phyloP scores from a whole-genome alignment of 192 early-diverging fungal genomes.

The Paraglomus occultum region DNA sequence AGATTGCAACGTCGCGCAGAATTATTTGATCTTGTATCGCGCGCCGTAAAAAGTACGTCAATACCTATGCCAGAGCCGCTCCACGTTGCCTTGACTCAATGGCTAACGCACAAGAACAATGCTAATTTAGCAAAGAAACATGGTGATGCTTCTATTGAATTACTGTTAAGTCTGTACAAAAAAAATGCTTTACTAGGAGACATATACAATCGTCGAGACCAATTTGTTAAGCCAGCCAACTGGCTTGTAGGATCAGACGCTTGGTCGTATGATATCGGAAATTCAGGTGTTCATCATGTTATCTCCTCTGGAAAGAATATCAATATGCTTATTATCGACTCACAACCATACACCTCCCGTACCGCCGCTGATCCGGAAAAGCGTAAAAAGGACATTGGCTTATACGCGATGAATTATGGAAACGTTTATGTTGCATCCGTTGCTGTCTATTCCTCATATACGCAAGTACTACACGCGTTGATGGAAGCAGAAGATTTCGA shows the following conservation, averaged over 20 bases:
- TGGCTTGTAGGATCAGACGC: conserved; percentile 91
- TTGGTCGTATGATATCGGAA: conserved; percentile 85
- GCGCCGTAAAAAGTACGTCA: conserved; percentile 50
- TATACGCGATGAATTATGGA: conserved; percentile 96
- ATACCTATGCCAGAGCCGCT: conserved; percentile 51
- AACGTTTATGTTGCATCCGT: conserved; percentile 89
- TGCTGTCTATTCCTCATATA: conserved; percentile 82
- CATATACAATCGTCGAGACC: conserved; percentile 39
- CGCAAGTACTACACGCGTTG: conserved; percentile 84
- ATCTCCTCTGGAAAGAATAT: conserved; percentile 80
- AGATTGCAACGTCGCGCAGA: conserved; percentile 66
- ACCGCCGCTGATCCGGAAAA: conserved; percentile 50
- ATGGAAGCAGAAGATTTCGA: conserved; percentile 86
- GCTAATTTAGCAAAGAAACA: conserved; percentile 53
- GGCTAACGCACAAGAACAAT: conserved; percentile 61
- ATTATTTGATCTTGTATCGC: conserved; percentile 60
- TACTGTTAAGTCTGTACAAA: conserved; percentile 21
- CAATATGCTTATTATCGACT: conserved; percentile 91
- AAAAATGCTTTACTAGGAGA: conserved; percentile 31
- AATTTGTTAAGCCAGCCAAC: conserved; percentile 64
- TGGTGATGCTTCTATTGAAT: conserved; percentile 45
- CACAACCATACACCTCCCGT: conserved; percentile 67
- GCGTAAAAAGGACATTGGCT: conserved; percentile 91
- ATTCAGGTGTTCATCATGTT: conserved; percentile 88
- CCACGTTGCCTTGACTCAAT: conserved; percentile 59